Evolutionary conservation across 495 filamentous ascomycete species (phyloP), one percentile per base, ranked within the genome.

Genomic region (Margaritispora aquatica): DNA sequence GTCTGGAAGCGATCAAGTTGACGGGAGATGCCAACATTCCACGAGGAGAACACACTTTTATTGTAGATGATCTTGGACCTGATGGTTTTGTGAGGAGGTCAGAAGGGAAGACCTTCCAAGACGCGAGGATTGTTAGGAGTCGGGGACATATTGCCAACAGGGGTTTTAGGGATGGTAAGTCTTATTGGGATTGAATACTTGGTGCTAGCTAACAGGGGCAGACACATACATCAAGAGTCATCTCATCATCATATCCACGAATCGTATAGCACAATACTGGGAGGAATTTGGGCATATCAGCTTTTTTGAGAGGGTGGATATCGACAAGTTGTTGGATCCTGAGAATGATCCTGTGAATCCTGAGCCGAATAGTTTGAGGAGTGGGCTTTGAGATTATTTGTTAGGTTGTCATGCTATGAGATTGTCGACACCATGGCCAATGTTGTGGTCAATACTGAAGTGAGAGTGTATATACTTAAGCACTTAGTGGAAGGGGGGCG

Each of bases 1-100:
- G 82, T 19, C 61, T 96, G 3, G 83, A 89, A 63, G 92, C 86
- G 0, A 82, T 96, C 68, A 97, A 97, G 68, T 73, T 97, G 29
- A 97, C 92, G 0, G 93, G 93, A 1, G 92, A 97, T 63, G 80
- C 83, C 0, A 94, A 96, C 63, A 83, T 97, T 21, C 93, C 92
- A 5, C 80, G 92, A 38, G 93, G 93, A 17, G 86, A 96, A 66
- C 81, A 82, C 59, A 88, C 89, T 0, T 97, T 92, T 67, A 73
- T 87, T 5, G 85, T 85, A 0, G 80, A 89, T 21, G 89, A 96
- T 65, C 83, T 96, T 26, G 85, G 88, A 0, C 72, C 77, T 0
- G 70, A 59, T 1, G 90, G 88, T 9, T 75, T 75, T 47, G 59
- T 79, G 21, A 58, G 70, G 13, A 75, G 82, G n/a, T 84, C 82